These are phyloP conservation scores for Paracorniculantispora psalliotae DNA, from an alignment of 2,329 filamentous ascomycete genomes.

Conservation along the genomic window DNA sequence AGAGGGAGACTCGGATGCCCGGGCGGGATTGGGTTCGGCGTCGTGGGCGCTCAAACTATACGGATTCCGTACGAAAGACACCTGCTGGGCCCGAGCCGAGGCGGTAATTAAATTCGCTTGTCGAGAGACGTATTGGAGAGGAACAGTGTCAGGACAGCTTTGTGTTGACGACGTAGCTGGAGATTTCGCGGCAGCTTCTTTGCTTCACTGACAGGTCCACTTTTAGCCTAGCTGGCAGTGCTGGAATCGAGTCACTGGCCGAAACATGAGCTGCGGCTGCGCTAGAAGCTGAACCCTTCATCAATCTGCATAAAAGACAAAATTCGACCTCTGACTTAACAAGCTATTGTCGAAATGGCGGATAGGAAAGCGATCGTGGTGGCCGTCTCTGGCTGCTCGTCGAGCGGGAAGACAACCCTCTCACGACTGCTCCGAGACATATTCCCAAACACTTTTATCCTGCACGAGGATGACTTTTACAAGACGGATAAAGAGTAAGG, in stretches of 20 bases:
- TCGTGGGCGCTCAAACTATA: not conserved
- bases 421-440: conserved; percentile 78
- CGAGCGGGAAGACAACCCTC: conserved; percentile 91
- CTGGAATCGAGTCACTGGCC: conserved; percentile 1
- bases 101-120: not conserved
- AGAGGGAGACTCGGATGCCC: not conserved
- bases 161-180: not conserved
- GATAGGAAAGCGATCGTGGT: conserved; percentile 58
- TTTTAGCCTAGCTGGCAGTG: conserved; percentile 3
- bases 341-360: conserved; percentile 19
- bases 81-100: not conserved
- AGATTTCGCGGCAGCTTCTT: conserved; percentile 3
- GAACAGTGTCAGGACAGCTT: not conserved
- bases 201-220: conserved; percentile 2
- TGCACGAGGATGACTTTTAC: conserved; percentile 98
- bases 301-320: not conserved
- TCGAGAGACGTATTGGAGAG: not conserved
- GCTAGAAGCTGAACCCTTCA: not conserved
- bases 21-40: not conserved
- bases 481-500: conserved; percentile 66
- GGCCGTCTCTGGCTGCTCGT: conserved; percentile 84
- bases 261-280: not conserved
- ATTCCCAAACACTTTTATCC: conserved; percentile 71
- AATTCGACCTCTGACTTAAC: not conserved
- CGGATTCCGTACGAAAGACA: not conserved